Base-by-base conservation (phyloP, 139 green algal genomes). In the Chlamydomonas schloesseri region DNA sequence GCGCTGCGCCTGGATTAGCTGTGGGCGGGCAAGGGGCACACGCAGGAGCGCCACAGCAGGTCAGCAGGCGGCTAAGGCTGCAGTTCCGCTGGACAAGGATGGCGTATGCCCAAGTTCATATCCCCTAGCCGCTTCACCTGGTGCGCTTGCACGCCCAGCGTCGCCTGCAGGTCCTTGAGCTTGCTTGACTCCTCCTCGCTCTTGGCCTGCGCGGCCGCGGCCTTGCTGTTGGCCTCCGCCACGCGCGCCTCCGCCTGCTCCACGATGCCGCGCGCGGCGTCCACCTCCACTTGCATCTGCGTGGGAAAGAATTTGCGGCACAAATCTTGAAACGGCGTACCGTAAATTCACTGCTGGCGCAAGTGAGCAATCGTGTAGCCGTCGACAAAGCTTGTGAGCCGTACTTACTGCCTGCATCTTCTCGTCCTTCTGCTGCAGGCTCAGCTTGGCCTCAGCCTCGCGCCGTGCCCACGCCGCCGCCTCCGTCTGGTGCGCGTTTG, bases 61-160 rank as follows among this genome's bases (percentile, higher is more conserved):
- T 50, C 42, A 50, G 42, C 42, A 50, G 8, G 60, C 17, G 23
- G 20, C 60, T 13, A 67, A n/a, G 11, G 53, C 14, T 15, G 53
- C 53, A n/a, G n/a, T n/a, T n/a, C n/a, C n/a, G n/a, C n/a, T n/a
- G n/a, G n/a, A n/a, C n/a, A n/a, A n/a, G n/a, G n/a, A n/a, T n/a
- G n/a, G n/a, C n/a, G n/a, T n/a, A n/a, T n/a, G n/a, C n/a, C n/a
- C n/a, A n/a, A n/a, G n/a, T n/a, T n/a, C n/a, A n/a, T n/a, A n/a
- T n/a, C 42, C 42, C 42, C 6, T 8, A 50, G 42, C 42, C 42
- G n/a, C 42, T 64, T 2, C 17, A 84, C 78, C 78, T 84, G 78
- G 65, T 84, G 78, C 65, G 78, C 78, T 36, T 85, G 79, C 9
- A 76, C 46, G 8, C 67, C 79, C 23, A 85, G 31, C 46, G 79